Conservation (phyloP, 2,329 filamentous ascomycete genomes). For the Leptographium radiaticola region DNA sequence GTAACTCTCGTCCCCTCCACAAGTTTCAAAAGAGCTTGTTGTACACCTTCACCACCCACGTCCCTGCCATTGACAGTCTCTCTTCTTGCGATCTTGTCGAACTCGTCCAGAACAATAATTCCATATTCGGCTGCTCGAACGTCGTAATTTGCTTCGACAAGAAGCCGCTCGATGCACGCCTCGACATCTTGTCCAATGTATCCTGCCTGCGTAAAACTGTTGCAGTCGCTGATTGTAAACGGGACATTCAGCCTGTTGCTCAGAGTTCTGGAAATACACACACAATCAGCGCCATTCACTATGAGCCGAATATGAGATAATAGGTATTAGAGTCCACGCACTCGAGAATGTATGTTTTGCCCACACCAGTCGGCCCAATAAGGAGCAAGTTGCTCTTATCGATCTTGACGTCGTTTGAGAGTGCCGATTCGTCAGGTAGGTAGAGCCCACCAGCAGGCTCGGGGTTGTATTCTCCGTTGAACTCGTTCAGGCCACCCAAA, state of each 20-base stretch:
- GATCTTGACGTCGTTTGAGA: constrained; percentile 50
- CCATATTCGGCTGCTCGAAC: constrained; percentile 74
- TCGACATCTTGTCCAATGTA: constrained; percentile 99
- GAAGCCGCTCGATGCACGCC: constrained; percentile 76
- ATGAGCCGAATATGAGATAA: neutral
- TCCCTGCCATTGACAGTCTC: constrained; percentile 84
- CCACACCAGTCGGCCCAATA: constrained; percentile 84
- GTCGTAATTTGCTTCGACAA: constrained; percentile 85
- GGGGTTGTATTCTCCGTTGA: constrained; percentile 10
- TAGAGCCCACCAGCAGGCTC: constrained; percentile 29
- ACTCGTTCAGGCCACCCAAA: constrained; percentile 25
- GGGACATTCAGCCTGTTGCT: constrained; percentile 90
- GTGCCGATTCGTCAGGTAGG: constrained; percentile 30
- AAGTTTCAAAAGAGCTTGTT: constrained; percentile 89
- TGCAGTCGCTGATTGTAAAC: constrained; percentile 91
- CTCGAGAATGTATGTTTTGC: constrained; percentile 88
- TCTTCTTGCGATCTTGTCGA: constrained; percentile 89
- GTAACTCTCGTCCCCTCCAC: constrained; percentile 93
- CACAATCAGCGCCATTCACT: neutral
- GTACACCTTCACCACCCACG: constrained; percentile 90
- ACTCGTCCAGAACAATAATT: constrained; percentile 91
- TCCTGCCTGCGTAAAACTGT: constrained; percentile 87
- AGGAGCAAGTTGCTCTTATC: constrained; percentile 93
- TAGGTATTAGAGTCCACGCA: constrained; percentile 14
- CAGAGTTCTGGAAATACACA: constrained; percentile 51